Evolutionary conservation across 139 green algal genomes (phyloP), one percentile per base, ranked within the genome.

Genomic region (Micractinium conductrix): DNA sequence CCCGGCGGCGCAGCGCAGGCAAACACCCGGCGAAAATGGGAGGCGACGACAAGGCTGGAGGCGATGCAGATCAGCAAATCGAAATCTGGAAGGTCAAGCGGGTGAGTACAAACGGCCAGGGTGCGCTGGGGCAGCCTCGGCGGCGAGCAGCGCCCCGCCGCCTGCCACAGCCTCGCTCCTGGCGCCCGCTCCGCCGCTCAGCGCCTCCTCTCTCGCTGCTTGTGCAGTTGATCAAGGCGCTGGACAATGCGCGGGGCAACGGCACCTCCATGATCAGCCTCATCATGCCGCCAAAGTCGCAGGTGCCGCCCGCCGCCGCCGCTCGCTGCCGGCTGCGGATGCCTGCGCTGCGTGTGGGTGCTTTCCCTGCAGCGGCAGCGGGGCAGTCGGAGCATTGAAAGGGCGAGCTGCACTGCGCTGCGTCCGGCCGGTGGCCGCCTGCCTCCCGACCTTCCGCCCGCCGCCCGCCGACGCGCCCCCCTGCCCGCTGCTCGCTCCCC

Each of bases 251-350:
- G 0, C 80, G 92, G 28, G 96, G 97, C 44, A 99, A 99, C 87
- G 97, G 97, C n/a, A 99, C 97, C 26, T 98, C 93, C 74, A 99
- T 99, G 97, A 99, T 99, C 84, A 97, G 91, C 67, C 88, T 99
- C 3, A 99, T 99, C 80, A 97, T 99, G 92, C 97, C 97, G 35
- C 97, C 97, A 0, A 98, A 99, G 81, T 98, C 98, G 88, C 97
- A 99, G 94, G 95, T 78, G 65, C 33, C 65, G 65, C 37, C 33
- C 8, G 21, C 78, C 10, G n/a, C 65, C 65, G 33, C 12, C 65
- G 65, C 65, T 43, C 0, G 33, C 10, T 43, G n/a, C 63, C 8
- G 5, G 6, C 63, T 40, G 4, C 19, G 69, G 8, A 53, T 48
- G 69, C 4, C 6, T 12, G 10, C 37, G 16, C 14, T 50, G 38